These are phyloP conservation scores for Candida anglica DNA, from an alignment of 805 yeast genomes.

Conservation along the genomic window DNA sequence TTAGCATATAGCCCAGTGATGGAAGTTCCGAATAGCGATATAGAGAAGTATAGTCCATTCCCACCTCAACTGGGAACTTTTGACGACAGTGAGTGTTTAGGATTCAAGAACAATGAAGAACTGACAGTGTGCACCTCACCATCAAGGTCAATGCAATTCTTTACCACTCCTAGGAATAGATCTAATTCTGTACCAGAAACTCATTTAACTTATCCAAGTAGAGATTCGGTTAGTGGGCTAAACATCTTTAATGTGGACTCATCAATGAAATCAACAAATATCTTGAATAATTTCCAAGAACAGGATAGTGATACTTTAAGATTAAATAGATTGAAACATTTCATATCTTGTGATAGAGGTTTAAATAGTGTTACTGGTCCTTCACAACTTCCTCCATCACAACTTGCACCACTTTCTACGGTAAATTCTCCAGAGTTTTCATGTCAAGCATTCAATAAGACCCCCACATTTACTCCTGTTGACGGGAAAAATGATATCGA, in stretches of 20 bases:
- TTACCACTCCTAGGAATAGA: neutral
- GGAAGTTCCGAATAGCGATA: slow-evolving; percentile 2
- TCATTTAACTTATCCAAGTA: neutral
- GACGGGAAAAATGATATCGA: slow-evolving; percentile 10
- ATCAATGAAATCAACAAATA: slow-evolving; percentile 7
- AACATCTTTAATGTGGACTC: slow-evolving; percentile 6
- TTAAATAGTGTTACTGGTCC: neutral
- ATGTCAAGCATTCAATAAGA: neutral
- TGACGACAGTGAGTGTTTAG: neutral
- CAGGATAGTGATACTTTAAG: slow-evolving; percentile 13
- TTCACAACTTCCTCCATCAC: too few relatives aligned
- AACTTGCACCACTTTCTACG: too few relatives aligned
- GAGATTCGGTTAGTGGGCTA: slow-evolving; percentile 1
- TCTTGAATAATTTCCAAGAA: slow-evolving; percentile 7
- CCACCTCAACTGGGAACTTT: neutral
- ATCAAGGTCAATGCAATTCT: neutral
- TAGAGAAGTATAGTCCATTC: neutral
- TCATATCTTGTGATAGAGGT: slow-evolving; percentile 14
- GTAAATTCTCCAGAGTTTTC: neutral
- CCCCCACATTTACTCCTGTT: neutral
- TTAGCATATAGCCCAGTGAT: slow-evolving; percentile 10
- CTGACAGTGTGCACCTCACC: slow-evolving; percentile 4
- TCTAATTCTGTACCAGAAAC: slow-evolving; percentile 5
- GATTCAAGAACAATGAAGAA: neutral
- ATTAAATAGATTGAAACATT: slow-evolving; percentile 17